Evolutionary conservation across 1,139 yeast genomes (phyloP).

Genomic region (Eremothecium coryli): DNA sequence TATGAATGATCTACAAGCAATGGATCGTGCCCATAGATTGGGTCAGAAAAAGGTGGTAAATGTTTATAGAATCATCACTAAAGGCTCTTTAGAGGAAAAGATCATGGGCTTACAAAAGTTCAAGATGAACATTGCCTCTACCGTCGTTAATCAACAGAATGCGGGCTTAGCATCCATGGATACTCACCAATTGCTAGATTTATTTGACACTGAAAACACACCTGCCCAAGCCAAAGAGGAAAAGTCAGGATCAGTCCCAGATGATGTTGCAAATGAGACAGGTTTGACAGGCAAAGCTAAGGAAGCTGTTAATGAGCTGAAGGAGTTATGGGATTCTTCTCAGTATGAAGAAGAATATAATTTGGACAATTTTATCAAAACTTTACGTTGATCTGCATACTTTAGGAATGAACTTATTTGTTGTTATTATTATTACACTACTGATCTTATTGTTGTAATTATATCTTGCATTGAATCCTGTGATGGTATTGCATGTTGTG

Average conservation of each 20-base stretch:
- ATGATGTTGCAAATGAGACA: conserved; percentile 34
- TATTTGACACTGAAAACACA: conserved; percentile 53
- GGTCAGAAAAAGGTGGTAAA: conserved; percentile 97
- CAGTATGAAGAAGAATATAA: conserved; percentile 96
- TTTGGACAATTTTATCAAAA: conserved; percentile 83
- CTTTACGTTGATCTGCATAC: conserved; percentile 36
- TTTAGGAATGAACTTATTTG: conserved; percentile 1
- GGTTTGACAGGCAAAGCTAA: conserved; percentile 36
- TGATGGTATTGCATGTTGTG: not conserved
- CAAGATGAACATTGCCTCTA: conserved; percentile 94
- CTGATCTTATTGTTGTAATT: conserved; percentile 2
- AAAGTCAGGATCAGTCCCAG: conserved; percentile 28
- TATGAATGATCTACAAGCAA: conserved; percentile 97
- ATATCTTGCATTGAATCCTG: conserved; percentile 2
- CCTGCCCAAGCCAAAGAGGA: conserved; percentile 35
- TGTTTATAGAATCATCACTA: conserved; percentile 86
- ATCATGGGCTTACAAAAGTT: conserved; percentile 97
- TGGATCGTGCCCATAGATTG: conserved; percentile 97
- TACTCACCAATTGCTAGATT: conserved; percentile 83
- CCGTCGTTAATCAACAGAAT: conserved; percentile 93
- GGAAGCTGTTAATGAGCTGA: conserved; percentile 61
- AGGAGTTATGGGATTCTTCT: conserved; percentile 93
- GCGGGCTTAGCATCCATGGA: conserved; percentile 94
- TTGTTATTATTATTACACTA: not conserved
- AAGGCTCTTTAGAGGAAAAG: conserved; percentile 89